phyloP scores from a whole-genome alignment of 257 asterid genomes.

The Gentiana macrophylla region DNA sequence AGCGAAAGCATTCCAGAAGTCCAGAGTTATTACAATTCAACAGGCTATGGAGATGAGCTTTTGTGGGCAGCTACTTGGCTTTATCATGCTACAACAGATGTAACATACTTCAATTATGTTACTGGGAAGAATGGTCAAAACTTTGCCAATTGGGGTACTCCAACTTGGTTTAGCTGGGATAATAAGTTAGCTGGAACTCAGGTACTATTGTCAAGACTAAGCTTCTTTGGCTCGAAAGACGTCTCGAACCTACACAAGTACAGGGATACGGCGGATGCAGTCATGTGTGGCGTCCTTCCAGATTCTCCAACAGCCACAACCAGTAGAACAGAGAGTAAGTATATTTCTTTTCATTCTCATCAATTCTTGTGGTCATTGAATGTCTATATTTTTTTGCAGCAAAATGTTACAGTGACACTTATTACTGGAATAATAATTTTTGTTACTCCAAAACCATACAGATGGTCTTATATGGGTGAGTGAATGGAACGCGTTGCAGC shows the following conservation, averaged over 20 bases:
- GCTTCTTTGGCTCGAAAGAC: slow-evolving; percentile 53
- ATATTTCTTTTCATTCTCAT: slow-evolving; percentile 2
- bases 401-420: no score
- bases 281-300: slow-evolving; percentile 82
- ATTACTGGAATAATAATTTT: no score
- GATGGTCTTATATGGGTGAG: slow-evolving; percentile 83
- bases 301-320: slow-evolving; percentile 70
- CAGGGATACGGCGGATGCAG: slow-evolving; percentile 69
- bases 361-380: not conserved
- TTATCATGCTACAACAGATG: slow-evolving; percentile 70
- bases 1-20: slow-evolving; percentile 66
- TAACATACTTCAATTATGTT: slow-evolving; percentile 39
- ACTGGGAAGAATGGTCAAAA: slow-evolving; percentile 49
- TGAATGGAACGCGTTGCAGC: slow-evolving; percentile 85
- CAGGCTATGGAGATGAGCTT: slow-evolving; percentile 90
- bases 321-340: slow-evolving; percentile 59
- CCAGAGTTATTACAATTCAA: slow-evolving; percentile 56
- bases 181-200: slow-evolving; percentile 73
- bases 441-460: slow-evolving; percentile 10
- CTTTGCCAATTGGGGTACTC: slow-evolving; percentile 58
- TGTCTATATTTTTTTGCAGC: no score
- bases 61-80: slow-evolving; percentile 97
- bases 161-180: slow-evolving; percentile 98
- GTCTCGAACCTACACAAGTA: slow-evolving; percentile 38
- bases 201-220: slow-evolving; percentile 75